Evolutionary conservation across 2,329 filamentous ascomycete species (phyloP), one percentile per base, ranked within the genome.

Genomic region (Colletotrichum brevisporum): DNA sequence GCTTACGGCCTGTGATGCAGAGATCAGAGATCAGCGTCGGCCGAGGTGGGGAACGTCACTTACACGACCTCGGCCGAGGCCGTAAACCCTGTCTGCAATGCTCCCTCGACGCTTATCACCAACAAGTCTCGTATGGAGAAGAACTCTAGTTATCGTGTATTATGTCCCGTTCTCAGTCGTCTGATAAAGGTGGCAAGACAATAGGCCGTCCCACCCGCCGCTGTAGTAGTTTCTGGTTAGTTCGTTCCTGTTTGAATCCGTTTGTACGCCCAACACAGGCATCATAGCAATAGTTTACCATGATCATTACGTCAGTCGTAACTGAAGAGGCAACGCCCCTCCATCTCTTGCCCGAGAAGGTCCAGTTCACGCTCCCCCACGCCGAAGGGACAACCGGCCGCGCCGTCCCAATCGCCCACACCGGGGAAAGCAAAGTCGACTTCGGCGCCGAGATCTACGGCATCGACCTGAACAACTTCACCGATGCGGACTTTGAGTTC

Each of bases 361-460:
- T 15, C 43, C 63, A 8, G 73, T 76, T 57, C 70, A 57, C 1
- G 75, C 76, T 56, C 76, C 71, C 13, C 75, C 41, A 74, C 62
- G 76, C 74, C 45, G 75, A 74, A 52, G 73, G 45, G 65, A 75
- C 65, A 5, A 66, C 64, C 1, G 73, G 74, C 5, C 72, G 71
- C 24, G 45, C 77, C 6, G 71, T 74, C 36, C 77, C 75, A 16
- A 75, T 78, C 18, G 60, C 75, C 21, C 74, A 75, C 26, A 66
- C 58, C 4, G 8, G 58, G 16, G 71, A 74, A 54, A 79, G 74
- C 72, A 77, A 78, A 50, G 78, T 77, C 26, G 75, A 79, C 16
- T 79, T 79, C 63, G 80, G 80, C 16, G 80, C 78, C 13, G 74
- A 77, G 8, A 75, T 83, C 13, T 76, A 76, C 12, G 80, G 75